A percentile compares a stretch with the other conserved stretches of the same genome.
phyloP scores from a whole-genome alignment of 805 yeast genomes.

The Jamesozyma jinghongensis region DNA sequence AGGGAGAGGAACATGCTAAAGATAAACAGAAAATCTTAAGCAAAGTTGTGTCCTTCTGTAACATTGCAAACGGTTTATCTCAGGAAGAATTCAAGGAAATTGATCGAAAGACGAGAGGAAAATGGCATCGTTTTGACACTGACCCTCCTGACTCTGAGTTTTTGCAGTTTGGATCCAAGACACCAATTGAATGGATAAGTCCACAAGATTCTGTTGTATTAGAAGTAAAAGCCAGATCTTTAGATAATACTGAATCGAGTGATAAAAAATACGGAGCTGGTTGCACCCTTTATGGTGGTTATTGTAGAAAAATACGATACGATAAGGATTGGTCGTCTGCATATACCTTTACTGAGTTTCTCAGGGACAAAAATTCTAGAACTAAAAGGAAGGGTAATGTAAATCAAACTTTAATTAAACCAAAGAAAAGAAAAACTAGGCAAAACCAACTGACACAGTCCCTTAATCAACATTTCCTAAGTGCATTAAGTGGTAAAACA shows the following conservation, averaged over 20 bases:
- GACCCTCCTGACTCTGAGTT: conserved; percentile 35
- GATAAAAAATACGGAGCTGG: conserved; percentile 49
- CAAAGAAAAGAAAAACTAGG: conserved; percentile 26
- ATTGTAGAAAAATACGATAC: conserved; percentile 54
- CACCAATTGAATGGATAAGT: conserved; percentile 69
- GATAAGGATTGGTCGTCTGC: conserved; percentile 58
- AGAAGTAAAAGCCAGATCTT: conserved; percentile 74
- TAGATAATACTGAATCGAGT: conserved; percentile 40
- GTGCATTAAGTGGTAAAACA: conserved; percentile 3
- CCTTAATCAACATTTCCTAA: conserved; percentile 3
- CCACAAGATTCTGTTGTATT: conserved; percentile 71
- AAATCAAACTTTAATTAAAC: conserved; percentile 22
- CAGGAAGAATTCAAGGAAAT: conserved; percentile 52
- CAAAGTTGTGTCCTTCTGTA: conserved; percentile 57
- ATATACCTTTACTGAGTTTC: conserved; percentile 45
- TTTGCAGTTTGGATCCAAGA: conserved; percentile 47
- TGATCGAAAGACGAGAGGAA: conserved; percentile 44
- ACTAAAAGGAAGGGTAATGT: conserved; percentile 8
- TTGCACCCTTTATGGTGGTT: conserved; percentile 66
- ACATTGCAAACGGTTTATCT: conserved; percentile 79
- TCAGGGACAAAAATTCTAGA: conserved; percentile 1
- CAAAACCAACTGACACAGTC: conserved; percentile 6
- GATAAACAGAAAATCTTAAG: conserved; percentile 5
- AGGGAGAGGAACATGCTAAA: conserved; percentile 1
- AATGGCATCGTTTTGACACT: conserved; percentile 45